A percentile compares a stretch with the other conserved stretches of the same genome.
Evolutionary conservation across 768 basidiomycete genomes (phyloP).

Genomic region (Termitomyces sp.): DNA sequence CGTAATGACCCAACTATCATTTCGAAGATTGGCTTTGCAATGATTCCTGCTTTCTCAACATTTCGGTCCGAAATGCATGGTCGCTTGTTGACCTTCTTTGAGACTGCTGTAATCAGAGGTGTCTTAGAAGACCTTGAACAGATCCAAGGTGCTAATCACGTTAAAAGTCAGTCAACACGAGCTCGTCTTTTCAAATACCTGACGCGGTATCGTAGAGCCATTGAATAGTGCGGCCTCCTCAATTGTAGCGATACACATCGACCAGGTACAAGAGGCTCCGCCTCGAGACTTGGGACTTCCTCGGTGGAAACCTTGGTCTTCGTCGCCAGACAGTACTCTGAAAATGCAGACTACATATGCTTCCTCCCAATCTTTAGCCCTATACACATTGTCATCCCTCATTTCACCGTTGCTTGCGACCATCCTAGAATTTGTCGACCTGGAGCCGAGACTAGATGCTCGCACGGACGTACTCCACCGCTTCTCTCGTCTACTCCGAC

Average conservation of each 20-base stretch:
- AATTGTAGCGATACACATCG: slow-evolving; percentile 58
- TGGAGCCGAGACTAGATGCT: slow-evolving; percentile 21
- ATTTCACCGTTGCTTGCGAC: slow-evolving; percentile 58
- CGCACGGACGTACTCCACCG: slow-evolving; percentile 37
- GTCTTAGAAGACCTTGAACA: slow-evolving; percentile 43
- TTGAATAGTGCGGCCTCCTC: slow-evolving; percentile 24
- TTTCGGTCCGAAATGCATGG: slow-evolving; percentile 60
- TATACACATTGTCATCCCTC: slow-evolving; percentile 61
- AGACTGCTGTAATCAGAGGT: slow-evolving; percentile 51
- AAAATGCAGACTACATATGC: slow-evolving; percentile 48
- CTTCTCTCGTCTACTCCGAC: slow-evolving; percentile 48
- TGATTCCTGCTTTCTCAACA: slow-evolving; percentile 72
- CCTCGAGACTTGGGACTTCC: slow-evolving; percentile 3
- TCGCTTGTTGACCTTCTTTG: slow-evolving; percentile 64
- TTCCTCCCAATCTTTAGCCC: slow-evolving; percentile 45
- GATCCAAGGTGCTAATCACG: slow-evolving; percentile 24
- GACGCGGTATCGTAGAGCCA: slow-evolving; percentile 1
- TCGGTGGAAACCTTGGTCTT: slow-evolving; percentile 26
- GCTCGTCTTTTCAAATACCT: background rate
- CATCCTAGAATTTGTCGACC: slow-evolving; percentile 53
- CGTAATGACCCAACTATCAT: slow-evolving; percentile 45
- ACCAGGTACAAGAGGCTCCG: slow-evolving; percentile 36
- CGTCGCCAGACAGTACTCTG: slow-evolving; percentile 9
- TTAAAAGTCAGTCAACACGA: slow-evolving; percentile 6
- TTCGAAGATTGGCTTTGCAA: slow-evolving; percentile 57